Evolutionary conservation across 345 rosid species (phyloP).

Genomic region (Lepidium aucheri): DNA sequence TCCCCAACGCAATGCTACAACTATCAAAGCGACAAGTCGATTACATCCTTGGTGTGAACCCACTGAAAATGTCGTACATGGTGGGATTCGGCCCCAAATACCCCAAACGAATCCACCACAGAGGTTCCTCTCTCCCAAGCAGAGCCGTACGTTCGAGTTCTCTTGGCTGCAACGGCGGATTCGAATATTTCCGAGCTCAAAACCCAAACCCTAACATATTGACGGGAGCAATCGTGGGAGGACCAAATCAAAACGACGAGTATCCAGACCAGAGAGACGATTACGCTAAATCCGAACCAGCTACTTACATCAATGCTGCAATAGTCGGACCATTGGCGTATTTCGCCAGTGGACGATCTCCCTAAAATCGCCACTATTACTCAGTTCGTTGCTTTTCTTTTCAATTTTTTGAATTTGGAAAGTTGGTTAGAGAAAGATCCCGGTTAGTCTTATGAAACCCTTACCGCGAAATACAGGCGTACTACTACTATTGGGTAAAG

Average conservation of each 20-base stretch:
- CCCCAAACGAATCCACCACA: conserved; percentile 68
- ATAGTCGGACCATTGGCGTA: conserved; percentile 58
- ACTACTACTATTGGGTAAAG: not conserved
- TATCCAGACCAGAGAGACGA: conserved; percentile 47
- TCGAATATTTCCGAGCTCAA: conserved; percentile 27
- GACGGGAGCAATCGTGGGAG: conserved; percentile 70
- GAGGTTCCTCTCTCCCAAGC: conserved; percentile 66
- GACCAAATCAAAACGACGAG: conserved; percentile 52
- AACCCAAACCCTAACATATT: conserved; percentile 54
- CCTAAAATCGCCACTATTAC: not conserved
- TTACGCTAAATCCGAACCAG: conserved; percentile 47
- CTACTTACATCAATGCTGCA: conserved; percentile 55
- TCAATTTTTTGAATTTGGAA: not conserved
- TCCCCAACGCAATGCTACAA: conserved; percentile 36
- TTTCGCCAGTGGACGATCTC: conserved; percentile 21
- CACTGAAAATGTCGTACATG: conserved; percentile 72
- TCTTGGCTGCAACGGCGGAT: conserved; percentile 48
- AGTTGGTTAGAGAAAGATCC: not conserved
- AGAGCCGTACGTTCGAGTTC: conserved; percentile 26
- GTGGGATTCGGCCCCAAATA: conserved; percentile 62
- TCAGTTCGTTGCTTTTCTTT: not conserved
- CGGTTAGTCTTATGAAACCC: not conserved
- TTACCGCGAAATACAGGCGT: not conserved
- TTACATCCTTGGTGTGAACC: conserved; percentile 80
- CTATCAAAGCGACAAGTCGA: conserved; percentile 76